phyloP scores from a whole-genome alignment of 352 stramenopile species.

The Phytophthora rubi region DNA sequence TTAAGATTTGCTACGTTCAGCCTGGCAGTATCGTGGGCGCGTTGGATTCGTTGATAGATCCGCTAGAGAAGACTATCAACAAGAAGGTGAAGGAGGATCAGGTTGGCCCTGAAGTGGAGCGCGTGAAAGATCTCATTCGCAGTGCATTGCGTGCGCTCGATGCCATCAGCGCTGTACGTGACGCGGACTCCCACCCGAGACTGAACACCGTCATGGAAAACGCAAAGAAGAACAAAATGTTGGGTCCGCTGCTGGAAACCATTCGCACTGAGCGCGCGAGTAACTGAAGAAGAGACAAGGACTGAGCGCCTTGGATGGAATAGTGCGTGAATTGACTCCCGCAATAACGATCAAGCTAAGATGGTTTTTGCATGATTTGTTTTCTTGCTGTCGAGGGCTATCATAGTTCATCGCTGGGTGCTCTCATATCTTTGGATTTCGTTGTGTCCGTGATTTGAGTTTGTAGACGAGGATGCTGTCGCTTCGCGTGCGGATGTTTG shows the following conservation, averaged over 20 bases:
- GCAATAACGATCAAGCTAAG: background rate
- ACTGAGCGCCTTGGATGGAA: slow-evolving; percentile 4
- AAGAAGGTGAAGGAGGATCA: slow-evolving; percentile 96
- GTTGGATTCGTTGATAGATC: slow-evolving; percentile 91
- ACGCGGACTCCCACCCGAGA: slow-evolving; percentile 78
- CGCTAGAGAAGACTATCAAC: slow-evolving; percentile 95
- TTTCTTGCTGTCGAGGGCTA: background rate
- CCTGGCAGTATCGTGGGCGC: slow-evolving; percentile 84
- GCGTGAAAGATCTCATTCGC: slow-evolving; percentile 96
- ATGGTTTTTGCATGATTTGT: slow-evolving; percentile 5
- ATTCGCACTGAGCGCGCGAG: slow-evolving; percentile 64
- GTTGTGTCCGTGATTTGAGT: background rate
- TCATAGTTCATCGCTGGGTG: slow-evolving; percentile 46
- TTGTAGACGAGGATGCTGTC: slow-evolving; percentile 7
- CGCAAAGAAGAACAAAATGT: slow-evolving; percentile 71
- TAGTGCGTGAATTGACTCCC: slow-evolving; percentile 10
- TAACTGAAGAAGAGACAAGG: slow-evolving; percentile 34
- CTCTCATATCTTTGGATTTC: slow-evolving; percentile 1
- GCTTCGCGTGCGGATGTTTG: slow-evolving; percentile 2
- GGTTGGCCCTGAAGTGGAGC: slow-evolving; percentile 95
- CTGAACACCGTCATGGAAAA: slow-evolving; percentile 67
- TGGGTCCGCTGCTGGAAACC: slow-evolving; percentile 64
- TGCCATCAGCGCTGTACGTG: slow-evolving; percentile 71
- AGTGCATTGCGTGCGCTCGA: slow-evolving; percentile 92
- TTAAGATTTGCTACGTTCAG: slow-evolving; percentile 92